These are phyloP conservation scores for cucumber (Cucumis sativus) DNA, from an alignment of 306 rosid species.

Conservation along the genomic window DNA sequence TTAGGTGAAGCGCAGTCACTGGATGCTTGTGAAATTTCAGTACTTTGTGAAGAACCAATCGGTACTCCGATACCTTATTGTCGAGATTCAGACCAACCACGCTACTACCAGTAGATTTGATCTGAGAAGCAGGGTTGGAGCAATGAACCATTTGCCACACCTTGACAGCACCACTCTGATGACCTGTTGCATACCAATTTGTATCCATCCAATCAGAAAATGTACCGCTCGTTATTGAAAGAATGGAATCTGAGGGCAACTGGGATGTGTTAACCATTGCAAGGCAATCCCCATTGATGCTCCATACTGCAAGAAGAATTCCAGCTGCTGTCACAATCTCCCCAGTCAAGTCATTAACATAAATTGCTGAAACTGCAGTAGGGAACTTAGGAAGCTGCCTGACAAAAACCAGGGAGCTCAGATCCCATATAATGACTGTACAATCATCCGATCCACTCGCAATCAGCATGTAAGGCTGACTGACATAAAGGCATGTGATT, in stretches of 20 bases:
- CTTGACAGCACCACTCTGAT: constrained; percentile 98
- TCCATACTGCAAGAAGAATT: constrained; percentile 87
- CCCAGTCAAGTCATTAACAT: constrained; percentile 89
- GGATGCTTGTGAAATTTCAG: constrained; percentile 85
- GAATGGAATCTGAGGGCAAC: constrained; percentile 93
- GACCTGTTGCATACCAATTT: constrained; percentile 96
- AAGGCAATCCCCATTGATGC: constrained; percentile 93
- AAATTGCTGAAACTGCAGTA: constrained; percentile 67
- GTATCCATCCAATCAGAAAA: constrained; percentile 89
- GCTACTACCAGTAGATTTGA: constrained; percentile 40
- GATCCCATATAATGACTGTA: constrained; percentile 93
- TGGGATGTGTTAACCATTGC: constrained; percentile 85
- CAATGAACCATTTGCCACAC: constrained; percentile 94
- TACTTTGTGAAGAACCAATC: constrained; percentile 62
- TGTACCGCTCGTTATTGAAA: constrained; percentile 71
- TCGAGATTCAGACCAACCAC: constrained; percentile 36
- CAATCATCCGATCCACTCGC: constrained; percentile 98
- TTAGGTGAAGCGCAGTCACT: constrained; percentile 71
- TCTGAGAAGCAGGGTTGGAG: constrained; percentile 40
- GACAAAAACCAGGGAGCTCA: constrained; percentile 79
- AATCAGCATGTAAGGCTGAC: constrained; percentile 96
- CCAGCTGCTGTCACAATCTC: constrained; percentile 97
- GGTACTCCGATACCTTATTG: constrained; percentile 57
- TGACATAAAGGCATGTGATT: constrained; percentile 83
- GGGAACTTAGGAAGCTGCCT: constrained; percentile 98